These are phyloP conservation scores for Daldinia grandis DNA, from an alignment of 495 filamentous ascomycete genomes.

Conservation along the genomic window DNA sequence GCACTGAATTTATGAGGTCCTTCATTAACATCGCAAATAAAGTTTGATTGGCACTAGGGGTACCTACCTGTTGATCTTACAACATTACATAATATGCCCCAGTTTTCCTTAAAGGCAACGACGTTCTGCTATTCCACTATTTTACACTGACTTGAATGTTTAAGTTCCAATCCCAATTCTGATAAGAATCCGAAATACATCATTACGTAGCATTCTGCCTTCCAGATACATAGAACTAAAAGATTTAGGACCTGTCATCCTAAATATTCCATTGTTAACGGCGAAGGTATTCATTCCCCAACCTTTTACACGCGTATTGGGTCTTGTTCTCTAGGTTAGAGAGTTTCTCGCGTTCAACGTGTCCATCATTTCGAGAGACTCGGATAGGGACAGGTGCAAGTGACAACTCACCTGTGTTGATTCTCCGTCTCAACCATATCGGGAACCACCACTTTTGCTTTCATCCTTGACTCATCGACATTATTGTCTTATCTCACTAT, in stretches of 20 bases:
- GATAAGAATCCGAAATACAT: not conserved
- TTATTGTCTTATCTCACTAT: not conserved
- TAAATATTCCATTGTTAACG: not conserved
- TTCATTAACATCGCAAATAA: not conserved
- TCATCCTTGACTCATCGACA: not conserved
- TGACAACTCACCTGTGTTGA: not conserved
- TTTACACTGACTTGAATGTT: not conserved
- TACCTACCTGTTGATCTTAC: not conserved
- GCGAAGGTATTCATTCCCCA: not conserved
- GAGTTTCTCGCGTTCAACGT: not conserved
- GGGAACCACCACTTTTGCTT: not conserved
- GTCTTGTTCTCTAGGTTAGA: not conserved
- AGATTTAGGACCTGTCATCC: not conserved
- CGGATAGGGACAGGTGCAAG: not conserved
- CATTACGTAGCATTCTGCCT: not conserved
- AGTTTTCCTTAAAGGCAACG: constrained; percentile 1
- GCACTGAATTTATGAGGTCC: not conserved
- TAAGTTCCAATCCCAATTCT: not conserved
- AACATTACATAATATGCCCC: not conserved
- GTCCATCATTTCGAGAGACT: not conserved
- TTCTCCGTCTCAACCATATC: not conserved
- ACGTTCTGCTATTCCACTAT: constrained; percentile 5
- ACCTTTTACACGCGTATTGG: not conserved
- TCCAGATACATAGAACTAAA: not conserved
- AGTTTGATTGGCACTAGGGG: not conserved